Base-by-base conservation (phyloP, 768 basidiomycete genomes). In the Xanthoconium purpureum region DNA sequence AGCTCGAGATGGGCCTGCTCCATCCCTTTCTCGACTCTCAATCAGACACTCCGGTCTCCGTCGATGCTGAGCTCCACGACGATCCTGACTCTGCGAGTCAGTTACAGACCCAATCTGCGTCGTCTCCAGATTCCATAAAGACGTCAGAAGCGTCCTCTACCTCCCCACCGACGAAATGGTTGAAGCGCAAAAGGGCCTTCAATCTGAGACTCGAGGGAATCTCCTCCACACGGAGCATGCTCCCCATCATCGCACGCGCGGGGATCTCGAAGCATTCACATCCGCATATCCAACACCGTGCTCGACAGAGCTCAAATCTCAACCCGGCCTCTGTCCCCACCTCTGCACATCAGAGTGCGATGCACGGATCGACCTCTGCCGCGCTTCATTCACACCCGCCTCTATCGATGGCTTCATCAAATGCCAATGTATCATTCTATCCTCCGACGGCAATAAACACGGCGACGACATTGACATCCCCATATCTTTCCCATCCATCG, bases 141-240 rank as follows among this genome's bases (percentile, higher is more conserved):
- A 70, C 71, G 47, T 52, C 67, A 20, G 75, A 78, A 58, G 70
- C 62, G 53, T 55, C 62, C 18, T 66, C 56, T 55, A 52, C 54
- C 40, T 68, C 62, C 20, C 69, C 66, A 50, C 66, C 59, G 43
- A 69, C 68, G 14, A 72, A 70, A 55, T 84, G 84, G 84, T 57
- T 75, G 58, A 79, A 80, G 65, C 79, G 84, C 56, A 87, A 86
- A 71, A 80, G 79, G 65, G 78, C 77, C 28, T 81, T 83, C 70
- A 80, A 81, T 58, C 71, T 88, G 47, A 76, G 66, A 61, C 69
- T 80, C 52, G 78, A 77, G 42, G 80, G 80, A 33, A 71, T 80
- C 50, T 70, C 71, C 37, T 62, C 71, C 18, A 47, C 65, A 1
- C 65, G 69, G 5, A 48, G 59, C 33, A 66, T 62, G 52, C 62